Conservation (phyloP, 2,329 filamentous ascomycete species). For the Graphium sp. region DNA sequence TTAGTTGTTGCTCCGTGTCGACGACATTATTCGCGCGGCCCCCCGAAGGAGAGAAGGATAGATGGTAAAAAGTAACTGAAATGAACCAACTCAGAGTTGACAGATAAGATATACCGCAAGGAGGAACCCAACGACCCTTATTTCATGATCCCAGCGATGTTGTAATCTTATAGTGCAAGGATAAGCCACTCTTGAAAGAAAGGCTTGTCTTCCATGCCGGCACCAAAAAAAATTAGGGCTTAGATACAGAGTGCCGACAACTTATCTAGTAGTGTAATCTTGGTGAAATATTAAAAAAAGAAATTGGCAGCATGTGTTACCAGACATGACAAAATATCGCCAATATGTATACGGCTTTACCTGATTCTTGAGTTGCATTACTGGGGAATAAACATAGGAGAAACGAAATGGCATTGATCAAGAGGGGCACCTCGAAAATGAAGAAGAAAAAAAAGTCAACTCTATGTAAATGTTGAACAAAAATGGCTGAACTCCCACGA, state of each 20-base stretch:
- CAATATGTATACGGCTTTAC: too few species aligned
- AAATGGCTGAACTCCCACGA: background rate
- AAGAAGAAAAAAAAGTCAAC: background rate
- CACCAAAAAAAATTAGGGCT: background rate
- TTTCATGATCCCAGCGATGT: too few species aligned
- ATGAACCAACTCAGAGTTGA: too few species aligned
- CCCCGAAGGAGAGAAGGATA: constrained; percentile 68
- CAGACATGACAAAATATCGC: too few species aligned
- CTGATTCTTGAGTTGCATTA: too few species aligned
- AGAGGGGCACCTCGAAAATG: background rate
- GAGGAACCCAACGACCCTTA: too few species aligned
- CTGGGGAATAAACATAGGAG: background rate
- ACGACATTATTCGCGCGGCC: constrained; percentile 93
- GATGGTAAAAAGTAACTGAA: background rate
- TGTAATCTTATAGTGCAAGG: background rate
- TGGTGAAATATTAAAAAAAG: background rate
- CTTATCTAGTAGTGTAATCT: too few species aligned
- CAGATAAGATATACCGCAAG: background rate
- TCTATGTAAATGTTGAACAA: background rate
- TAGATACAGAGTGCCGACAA: too few species aligned
- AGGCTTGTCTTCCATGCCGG: background rate
- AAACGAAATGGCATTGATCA: background rate
- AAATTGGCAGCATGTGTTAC: too few species aligned
- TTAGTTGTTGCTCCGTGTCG: constrained; percentile 80
- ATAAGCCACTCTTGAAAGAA: background rate